Conservation (phyloP, 2,329 filamentous ascomycete genomes). For the Hypoxylon sp. region DNA sequence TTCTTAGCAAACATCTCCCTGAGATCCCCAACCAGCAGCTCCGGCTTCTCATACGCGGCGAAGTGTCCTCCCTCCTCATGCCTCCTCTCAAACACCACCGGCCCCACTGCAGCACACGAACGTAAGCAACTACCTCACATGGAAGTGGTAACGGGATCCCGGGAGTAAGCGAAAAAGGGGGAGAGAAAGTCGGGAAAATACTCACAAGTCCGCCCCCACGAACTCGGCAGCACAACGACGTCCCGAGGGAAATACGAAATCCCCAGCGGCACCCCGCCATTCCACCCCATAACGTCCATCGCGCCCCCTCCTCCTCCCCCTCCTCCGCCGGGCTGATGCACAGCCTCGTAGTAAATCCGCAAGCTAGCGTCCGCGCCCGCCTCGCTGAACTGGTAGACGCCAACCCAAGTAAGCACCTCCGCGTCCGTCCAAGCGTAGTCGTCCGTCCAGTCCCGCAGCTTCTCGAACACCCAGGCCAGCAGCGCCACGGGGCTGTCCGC, state of each 20-base stretch:
- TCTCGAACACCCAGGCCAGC: constrained; percentile 84
- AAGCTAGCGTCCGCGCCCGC: constrained; percentile 74
- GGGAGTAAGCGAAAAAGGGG: neutral
- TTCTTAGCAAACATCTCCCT: constrained; percentile 60
- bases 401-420: constrained; percentile 80
- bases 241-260: constrained; percentile 65
- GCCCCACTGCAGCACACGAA: constrained; percentile 53
- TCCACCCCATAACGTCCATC: constrained; percentile 57
- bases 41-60: constrained; percentile 62
- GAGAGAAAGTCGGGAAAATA: neutral
- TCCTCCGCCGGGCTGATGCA: constrained; percentile 61
- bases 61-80: constrained; percentile 62
- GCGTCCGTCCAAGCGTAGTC: constrained; percentile 79
- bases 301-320: neutral
- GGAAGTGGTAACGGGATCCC: neutral
- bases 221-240: constrained; percentile 59
- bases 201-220: constrained; percentile 60
- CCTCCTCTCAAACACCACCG: constrained; percentile 62
- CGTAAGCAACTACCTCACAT: neutral
- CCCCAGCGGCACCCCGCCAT: constrained; percentile 51
- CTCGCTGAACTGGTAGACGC: constrained; percentile 77
- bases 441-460: constrained; percentile 82
- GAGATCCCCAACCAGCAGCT: constrained; percentile 59
- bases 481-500: constrained; percentile 77
- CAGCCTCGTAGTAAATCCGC: constrained; percentile 78